Base-by-base conservation (phyloP, 495 filamentous ascomycete genomes). In the Neurospora terricola region DNA sequence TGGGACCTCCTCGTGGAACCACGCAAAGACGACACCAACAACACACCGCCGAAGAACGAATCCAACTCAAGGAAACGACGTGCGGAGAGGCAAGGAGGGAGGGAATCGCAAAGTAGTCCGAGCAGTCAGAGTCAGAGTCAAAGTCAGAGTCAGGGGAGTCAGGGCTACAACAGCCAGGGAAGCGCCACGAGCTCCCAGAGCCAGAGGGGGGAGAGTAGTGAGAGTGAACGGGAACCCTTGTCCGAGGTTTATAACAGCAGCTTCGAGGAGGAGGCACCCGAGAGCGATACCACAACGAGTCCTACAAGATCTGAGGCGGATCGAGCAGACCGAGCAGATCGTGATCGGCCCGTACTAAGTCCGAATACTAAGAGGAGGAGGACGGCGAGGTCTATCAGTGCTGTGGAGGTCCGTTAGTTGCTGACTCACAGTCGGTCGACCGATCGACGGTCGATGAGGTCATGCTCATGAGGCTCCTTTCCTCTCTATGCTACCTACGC, bases 311-410 rank as follows among this genome's bases (percentile, higher is more conserved):
- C 54, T 9, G 54, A 66, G 54, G 27, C 27, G 27, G 54, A 36
- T 34, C 54, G 54, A 66, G 14, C 54, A 66, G 54, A 66, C 7
- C 54, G 54, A 76, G 45, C 43, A 78, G 76, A 39, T 27, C 75
- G 18, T 3, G 76, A 80, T 23, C 70, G 73, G 4, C 75, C 76
- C 1, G 72, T 79, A 36, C 72, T 80, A 14, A 81, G 79, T 75
- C 80, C 80, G 43, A 75, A 77, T 21, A 73, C 79, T 77, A 81
- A 81, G 75, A 79, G 76, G 68, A 74, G 79, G 72, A 73, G 78
- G 78, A 76, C 77, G 21, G 71, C 78, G 30, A 40, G 73, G 59
- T 21, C 76, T 38, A 59, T 72, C 7, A 76, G 48, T 21, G 70
- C 76, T 2, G 39, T 81, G 27, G 74, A 78, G 45, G 79, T 81